Conservation (phyloP, 75 land plant species). For the Pinus albicaulis region DNA sequence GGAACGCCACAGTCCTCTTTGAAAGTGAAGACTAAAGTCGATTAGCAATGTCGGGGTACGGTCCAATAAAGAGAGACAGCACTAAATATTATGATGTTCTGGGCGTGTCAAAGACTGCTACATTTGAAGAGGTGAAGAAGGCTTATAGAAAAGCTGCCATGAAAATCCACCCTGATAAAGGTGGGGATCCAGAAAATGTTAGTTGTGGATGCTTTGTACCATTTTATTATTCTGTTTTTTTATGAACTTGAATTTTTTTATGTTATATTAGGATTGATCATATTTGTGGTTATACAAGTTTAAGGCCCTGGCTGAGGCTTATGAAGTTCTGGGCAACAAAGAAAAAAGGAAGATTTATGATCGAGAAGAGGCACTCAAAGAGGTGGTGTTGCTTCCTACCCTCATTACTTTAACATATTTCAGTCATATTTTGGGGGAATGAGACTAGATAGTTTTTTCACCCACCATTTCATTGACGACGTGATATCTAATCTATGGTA, state of each 20-base stretch:
- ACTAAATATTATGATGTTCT: conserved; percentile 74
- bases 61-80: conserved; percentile 65
- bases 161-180: conserved; percentile 92
- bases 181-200: conserved; percentile 95
- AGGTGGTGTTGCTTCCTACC: conserved; percentile 40
- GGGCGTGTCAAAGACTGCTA: conserved; percentile 68
- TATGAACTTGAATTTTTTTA: neutral
- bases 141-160: conserved; percentile 79
- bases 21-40: neutral
- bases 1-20: too few relatives aligned
- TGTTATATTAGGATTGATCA: neutral
- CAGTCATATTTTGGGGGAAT: conserved; percentile 59
- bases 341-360: conserved; percentile 76
- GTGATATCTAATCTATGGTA: too few relatives aligned
- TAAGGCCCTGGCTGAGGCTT: conserved; percentile 69
- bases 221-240: neutral
- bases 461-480: too few relatives aligned
- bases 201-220: neutral
- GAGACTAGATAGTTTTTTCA: too few relatives aligned
- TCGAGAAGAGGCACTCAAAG: conserved; percentile 71
- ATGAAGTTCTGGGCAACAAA: conserved; percentile 69
- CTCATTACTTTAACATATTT: conserved; percentile 59
- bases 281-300: conserved; percentile 27
- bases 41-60: conserved; percentile 67
- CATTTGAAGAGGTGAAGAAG: conserved; percentile 76